Evolutionary conservation across 805 yeast genomes (phyloP), one percentile per base, ranked within the genome.

Genomic region (Barnettozyma sucrosica): DNA sequence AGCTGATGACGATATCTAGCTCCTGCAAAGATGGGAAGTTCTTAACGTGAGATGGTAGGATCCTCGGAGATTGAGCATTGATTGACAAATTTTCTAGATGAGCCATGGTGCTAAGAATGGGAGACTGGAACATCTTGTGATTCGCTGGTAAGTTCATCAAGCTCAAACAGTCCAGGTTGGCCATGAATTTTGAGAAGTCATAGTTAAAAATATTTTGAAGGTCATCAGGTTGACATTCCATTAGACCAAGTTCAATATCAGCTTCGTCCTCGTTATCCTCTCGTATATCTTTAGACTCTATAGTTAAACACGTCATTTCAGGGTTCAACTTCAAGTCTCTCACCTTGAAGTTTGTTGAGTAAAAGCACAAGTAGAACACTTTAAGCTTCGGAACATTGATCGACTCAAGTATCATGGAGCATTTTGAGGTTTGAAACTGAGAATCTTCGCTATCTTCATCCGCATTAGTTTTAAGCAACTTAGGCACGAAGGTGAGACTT

Each of bases 51-150:
- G 45, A 19, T 5, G 28, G 28, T 16, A 43, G 14, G 24, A 43
- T 26, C 19, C 16, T 24, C 23, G 45, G 45, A 23, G 23, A 8
- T 23, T 21, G 36, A 8, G 40, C 19, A 19, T 33, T 19, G 24
- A 43, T 34, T 5, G 23, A 16, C n/a, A 43, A 20, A 7, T 14
- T 16, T 21, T 41, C 13, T 6, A 41, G 3, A 5, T 30, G 18
- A 7, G 25, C n/a, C 44, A 41, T 41, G 4, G 21, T 43, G 11
- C 9, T 18, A 8, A 34, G 32, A 8, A 34, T 13, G 28, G 38
- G 20, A 7, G 33, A 43, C 36, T 21, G 30, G 33, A 43, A 43
- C 45, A 43, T 43, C 5, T n/a, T 43, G 26, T 43, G 36, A 7
- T 19, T 16, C 10, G 25, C 23, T 33, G 45, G 45, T 7, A 43